phyloP scores from a whole-genome alignment of 345 rosid species.

The Atalantia buxifolia region DNA sequence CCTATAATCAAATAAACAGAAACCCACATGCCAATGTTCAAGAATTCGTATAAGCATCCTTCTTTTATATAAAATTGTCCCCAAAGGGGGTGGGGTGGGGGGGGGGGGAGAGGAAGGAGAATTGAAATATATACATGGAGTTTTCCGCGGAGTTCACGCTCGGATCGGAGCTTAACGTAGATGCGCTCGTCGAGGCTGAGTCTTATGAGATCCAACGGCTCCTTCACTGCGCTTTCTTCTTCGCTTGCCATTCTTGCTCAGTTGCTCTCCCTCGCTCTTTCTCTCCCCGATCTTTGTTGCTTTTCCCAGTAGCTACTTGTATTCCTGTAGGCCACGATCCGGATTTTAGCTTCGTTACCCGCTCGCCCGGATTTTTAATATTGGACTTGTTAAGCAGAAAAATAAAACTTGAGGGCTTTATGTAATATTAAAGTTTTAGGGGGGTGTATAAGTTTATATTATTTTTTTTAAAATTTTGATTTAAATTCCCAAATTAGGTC shows the following conservation, averaged over 20 bases:
- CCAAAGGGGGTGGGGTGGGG: background rate
- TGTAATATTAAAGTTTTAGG: no score
- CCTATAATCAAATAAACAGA: background rate
- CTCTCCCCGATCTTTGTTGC: background rate
- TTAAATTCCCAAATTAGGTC: no score
- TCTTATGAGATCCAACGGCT: conserved; percentile 96
- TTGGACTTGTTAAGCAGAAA: background rate
- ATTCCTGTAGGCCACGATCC: background rate
- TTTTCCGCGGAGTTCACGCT: conserved; percentile 99
- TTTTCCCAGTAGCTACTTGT: background rate
- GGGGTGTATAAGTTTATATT: background rate
- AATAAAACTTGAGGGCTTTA: background rate
- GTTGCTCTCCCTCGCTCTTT: background rate
- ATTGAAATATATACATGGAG: conserved; percentile 53
- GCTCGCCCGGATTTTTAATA: background rate
- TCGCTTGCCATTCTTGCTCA: conserved; percentile 63
- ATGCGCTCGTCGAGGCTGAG: conserved; percentile 98
- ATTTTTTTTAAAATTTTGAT: no score
- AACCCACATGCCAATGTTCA: background rate
- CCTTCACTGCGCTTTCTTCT: conserved; percentile 96
- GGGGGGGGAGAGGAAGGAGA: background rate
- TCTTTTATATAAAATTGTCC: no score
- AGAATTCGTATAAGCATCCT: background rate
- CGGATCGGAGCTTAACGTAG: conserved; percentile 98
- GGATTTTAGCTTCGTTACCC: background rate